Conservation (phyloP, 805 yeast species). For the Spathaspora sp. region DNA sequence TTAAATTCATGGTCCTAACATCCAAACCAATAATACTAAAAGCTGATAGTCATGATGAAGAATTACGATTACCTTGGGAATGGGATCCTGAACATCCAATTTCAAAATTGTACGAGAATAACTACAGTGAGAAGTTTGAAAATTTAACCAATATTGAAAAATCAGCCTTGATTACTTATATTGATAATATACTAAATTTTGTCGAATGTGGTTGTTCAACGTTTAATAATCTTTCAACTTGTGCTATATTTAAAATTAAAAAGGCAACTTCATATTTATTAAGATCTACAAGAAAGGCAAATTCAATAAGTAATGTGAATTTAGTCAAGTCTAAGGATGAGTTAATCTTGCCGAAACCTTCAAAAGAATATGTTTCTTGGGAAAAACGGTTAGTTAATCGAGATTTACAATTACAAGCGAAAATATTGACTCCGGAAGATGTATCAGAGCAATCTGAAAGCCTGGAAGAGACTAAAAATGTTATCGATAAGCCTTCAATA, state of each 20-base stretch:
- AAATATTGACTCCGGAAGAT: background rate
- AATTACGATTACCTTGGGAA: conserved; percentile 79
- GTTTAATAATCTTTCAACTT: conserved; percentile 38
- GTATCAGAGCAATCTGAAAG: background rate
- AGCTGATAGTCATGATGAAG: conserved; percentile 50
- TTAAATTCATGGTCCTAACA: conserved; percentile 57
- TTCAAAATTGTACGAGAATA: conserved; percentile 33
- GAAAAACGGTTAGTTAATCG: conserved; percentile 26
- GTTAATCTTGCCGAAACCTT: conserved; percentile 26
- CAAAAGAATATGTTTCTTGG: conserved; percentile 35
- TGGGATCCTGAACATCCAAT: conserved; percentile 86
- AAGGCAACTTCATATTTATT: conserved; percentile 58
- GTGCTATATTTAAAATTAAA: conserved; percentile 57
- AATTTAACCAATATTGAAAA: conserved; percentile 51
- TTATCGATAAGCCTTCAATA: conserved; percentile 7
- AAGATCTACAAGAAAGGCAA: conserved; percentile 54
- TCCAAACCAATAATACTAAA: conserved; percentile 44
- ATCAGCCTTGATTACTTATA: conserved; percentile 52
- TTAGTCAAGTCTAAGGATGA: conserved; percentile 36
- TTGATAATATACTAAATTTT: conserved; percentile 58
- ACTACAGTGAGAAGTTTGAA: conserved; percentile 47
- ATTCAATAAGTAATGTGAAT: conserved; percentile 34
- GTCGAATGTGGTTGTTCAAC: conserved; percentile 62
- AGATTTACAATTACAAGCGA: conserved; percentile 16
- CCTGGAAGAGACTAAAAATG: background rate